phyloP scores from a whole-genome alignment of 139 green algal genomes.

The Picochlorum sp. region DNA sequence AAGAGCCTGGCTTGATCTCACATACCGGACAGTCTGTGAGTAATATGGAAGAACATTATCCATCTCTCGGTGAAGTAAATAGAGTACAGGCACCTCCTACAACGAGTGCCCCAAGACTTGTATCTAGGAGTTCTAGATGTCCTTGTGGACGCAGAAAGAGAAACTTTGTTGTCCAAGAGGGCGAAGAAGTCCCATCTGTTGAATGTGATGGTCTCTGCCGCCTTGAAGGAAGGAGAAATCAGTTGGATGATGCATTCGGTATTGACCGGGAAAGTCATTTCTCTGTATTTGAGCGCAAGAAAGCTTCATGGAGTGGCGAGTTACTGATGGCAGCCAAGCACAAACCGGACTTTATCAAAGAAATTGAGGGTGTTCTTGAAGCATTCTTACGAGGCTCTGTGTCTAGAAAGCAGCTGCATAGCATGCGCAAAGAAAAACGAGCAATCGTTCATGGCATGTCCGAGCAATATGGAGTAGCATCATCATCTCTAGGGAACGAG shows the following conservation, averaged over 20 bases:
- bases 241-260: constrained; percentile 56
- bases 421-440: constrained; percentile 35
- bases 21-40: not conserved
- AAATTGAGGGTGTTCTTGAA: constrained; percentile 40
- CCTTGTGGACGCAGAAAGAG: constrained; percentile 39
- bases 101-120: constrained; percentile 9
- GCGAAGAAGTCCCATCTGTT: constrained; percentile 22
- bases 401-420: constrained; percentile 14
- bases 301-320: constrained; percentile 2
- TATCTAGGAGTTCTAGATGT: constrained; percentile 30
- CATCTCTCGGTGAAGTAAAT: constrained; percentile 4
- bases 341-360: constrained; percentile 23
- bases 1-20: not conserved
- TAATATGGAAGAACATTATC: constrained; percentile 16
- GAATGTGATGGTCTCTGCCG: constrained; percentile 43
- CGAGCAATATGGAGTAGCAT: constrained; percentile 44
- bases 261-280: constrained; percentile 34
- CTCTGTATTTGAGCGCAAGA: constrained; percentile 34
- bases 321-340: constrained; percentile 38
- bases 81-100: not conserved
- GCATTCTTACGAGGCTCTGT: constrained; percentile 28
- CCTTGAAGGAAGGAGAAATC: constrained; percentile 15
- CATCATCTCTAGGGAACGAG: constrained; percentile 26
- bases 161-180: constrained; percentile 37
- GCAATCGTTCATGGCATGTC: constrained; percentile 44